Evolutionary conservation across 2,329 filamentous ascomycete species (phyloP).

Genomic region (Beauveria sp.): DNA sequence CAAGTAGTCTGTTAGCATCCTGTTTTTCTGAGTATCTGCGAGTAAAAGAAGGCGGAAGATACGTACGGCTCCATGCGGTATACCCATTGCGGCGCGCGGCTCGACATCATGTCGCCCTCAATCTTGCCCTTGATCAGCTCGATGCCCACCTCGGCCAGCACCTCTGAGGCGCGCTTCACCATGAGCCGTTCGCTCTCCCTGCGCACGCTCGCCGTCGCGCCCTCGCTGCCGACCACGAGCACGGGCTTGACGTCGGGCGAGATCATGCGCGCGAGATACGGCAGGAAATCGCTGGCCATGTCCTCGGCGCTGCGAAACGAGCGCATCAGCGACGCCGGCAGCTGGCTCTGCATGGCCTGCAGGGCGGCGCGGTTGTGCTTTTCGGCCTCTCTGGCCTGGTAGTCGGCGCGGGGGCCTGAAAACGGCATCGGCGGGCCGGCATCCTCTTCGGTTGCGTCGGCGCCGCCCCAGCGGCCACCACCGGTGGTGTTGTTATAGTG

Average conservation of each 20-base stretch:
- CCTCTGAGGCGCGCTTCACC: slow-evolving; percentile 69
- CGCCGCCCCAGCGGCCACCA: slow-evolving; percentile 38
- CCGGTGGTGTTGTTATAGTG: slow-evolving; percentile 33
- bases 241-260: slow-evolving; percentile 89
- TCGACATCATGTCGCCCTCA: slow-evolving; percentile 55
- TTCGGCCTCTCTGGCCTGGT: slow-evolving; percentile 68
- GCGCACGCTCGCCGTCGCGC: slow-evolving; percentile 73
- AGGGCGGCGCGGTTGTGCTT: slow-evolving; percentile 73
- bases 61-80: slow-evolving; percentile 91
- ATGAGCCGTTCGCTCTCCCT: slow-evolving; percentile 78
- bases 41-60: not conserved
- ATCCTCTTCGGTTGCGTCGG: slow-evolving; percentile 36
- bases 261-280: slow-evolving; percentile 75
- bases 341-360: slow-evolving; percentile 61
- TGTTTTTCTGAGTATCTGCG: slow-evolving; percentile 11
- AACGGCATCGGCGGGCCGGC: slow-evolving; percentile 60
- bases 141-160: slow-evolving; percentile 77
- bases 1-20: not conserved
- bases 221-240: slow-evolving; percentile 62
- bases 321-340: slow-evolving; percentile 64
- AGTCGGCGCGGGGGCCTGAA: slow-evolving; percentile 74
- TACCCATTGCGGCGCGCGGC: slow-evolving; percentile 63
- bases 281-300: slow-evolving; percentile 74
- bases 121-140: slow-evolving; percentile 74
- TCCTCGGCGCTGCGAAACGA: slow-evolving; percentile 73